Evolutionary conservation across 1,139 yeast species (phyloP).

Genomic region (Sugiyamaella neomexicana): DNA sequence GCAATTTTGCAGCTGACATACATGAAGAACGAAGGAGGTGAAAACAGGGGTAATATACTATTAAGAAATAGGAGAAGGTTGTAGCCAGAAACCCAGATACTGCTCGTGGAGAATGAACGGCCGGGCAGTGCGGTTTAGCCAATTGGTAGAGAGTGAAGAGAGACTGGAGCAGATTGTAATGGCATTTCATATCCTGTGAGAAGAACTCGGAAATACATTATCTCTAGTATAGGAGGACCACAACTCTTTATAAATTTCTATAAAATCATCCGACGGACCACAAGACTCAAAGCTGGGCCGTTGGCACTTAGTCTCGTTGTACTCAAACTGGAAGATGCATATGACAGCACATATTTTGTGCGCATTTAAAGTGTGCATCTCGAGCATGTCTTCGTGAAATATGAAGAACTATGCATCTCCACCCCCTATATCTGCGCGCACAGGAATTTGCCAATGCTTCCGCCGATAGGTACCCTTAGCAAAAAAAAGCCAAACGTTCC

Average conservation of each 20-base stretch:
- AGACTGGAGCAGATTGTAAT: too few species aligned
- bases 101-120: background rate
- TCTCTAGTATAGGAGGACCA: too few species aligned
- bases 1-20: too few species aligned
- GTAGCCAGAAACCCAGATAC: background rate
- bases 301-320: too few species aligned
- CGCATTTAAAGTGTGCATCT: background rate
- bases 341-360: background rate
- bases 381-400: conserved; percentile 1
- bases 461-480: background rate
- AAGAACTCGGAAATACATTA: too few species aligned
- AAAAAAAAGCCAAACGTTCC: background rate
- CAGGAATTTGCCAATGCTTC: background rate
- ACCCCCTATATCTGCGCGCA: background rate
- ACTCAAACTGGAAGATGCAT: background rate
- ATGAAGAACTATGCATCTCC: background rate
- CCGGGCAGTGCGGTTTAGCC: too few species aligned
- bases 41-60: background rate
- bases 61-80: background rate
- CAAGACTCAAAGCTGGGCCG: too few species aligned
- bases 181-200: too few species aligned
- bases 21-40: conserved; percentile 1
- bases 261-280: too few species aligned
- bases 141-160: too few species aligned
- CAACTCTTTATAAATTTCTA: too few species aligned